A percentile compares a stretch with the other conserved stretches of the same genome.
Conservation (phyloP, 148 eudicot genomes). For the Rhododendron griersonianum region DNA sequence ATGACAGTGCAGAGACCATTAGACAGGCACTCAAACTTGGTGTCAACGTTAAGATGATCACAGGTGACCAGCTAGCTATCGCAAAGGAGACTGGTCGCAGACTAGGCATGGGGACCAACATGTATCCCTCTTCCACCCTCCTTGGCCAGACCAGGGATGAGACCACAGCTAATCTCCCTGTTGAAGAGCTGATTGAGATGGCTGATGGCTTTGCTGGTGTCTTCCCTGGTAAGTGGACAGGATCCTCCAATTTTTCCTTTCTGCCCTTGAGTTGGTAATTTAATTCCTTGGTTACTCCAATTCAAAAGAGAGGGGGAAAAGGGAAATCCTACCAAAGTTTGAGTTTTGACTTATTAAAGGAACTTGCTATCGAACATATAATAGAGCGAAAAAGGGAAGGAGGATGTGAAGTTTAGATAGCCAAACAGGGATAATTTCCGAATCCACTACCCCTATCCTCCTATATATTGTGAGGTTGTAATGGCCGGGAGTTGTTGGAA, state of each 20-base stretch:
- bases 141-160: conserved; percentile 68
- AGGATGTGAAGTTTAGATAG: neutral
- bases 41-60: conserved; percentile 91
- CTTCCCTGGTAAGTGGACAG: conserved; percentile 54
- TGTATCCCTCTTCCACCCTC: conserved; percentile 83
- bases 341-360: neutral
- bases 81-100: conserved; percentile 83
- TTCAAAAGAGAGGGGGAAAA: neutral
- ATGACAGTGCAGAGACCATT: conserved; percentile 82
- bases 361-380: neutral
- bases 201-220: conserved; percentile 91
- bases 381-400: neutral
- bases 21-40: conserved; percentile 72
- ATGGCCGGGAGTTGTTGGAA: neutral
- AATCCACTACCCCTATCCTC: neutral
- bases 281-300: neutral
- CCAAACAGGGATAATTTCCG: neutral
- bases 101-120: conserved; percentile 82
- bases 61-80: conserved; percentile 85
- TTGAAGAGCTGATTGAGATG: conserved; percentile 76
- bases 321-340: neutral
- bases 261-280: neutral
- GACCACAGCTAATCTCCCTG: conserved; percentile 45
- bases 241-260: neutral
- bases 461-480: neutral